These are phyloP conservation scores for Trametes pubescens DNA, from an alignment of 1,284 basidiomycete genomes.

Conservation along the genomic window DNA sequence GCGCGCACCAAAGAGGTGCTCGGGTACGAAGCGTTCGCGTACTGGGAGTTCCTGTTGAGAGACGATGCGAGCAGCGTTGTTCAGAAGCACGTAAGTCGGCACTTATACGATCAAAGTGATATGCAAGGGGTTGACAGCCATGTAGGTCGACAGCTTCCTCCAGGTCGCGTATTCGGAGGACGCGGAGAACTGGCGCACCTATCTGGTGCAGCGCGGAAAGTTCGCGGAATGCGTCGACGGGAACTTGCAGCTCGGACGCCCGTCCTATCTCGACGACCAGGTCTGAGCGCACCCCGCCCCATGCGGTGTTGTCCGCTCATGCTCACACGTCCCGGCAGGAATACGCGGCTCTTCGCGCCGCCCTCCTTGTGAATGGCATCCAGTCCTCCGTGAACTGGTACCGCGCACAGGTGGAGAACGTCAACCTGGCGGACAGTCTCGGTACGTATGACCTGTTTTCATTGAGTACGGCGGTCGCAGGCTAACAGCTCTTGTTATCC, in stretches of 20 bases:
- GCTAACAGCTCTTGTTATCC: not conserved
- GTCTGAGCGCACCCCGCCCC: not conserved
- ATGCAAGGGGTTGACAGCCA: not conserved
- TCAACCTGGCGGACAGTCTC: not conserved
- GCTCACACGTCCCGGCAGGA: not conserved
- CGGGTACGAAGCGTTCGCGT: conserved; percentile 41
- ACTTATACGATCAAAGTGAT: not conserved
- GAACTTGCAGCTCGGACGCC: not conserved
- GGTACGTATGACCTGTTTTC: not conserved
- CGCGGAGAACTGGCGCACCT: conserved; percentile 3
- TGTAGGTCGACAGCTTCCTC: conserved; percentile 5
- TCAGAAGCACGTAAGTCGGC: conserved; percentile 42
- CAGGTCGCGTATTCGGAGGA: conserved; percentile 5
- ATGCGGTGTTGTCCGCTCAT: too few species aligned
- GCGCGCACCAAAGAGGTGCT: conserved; percentile 23
- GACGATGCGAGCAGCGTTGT: conserved; percentile 40
- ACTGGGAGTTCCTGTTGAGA: conserved; percentile 49
- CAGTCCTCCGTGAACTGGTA: conserved; percentile 8
- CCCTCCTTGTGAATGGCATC: not conserved
- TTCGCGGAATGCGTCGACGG: conserved; percentile 3
- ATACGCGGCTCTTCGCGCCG: conserved; percentile 2
- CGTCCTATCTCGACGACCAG: conserved; percentile 9
- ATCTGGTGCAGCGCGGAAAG: not conserved
- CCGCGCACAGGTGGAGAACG: not conserved
- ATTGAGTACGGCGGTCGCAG: not conserved